Evolutionary conservation across 768 basidiomycete genomes (phyloP).

Genomic region (Lactarius deliciosus): DNA sequence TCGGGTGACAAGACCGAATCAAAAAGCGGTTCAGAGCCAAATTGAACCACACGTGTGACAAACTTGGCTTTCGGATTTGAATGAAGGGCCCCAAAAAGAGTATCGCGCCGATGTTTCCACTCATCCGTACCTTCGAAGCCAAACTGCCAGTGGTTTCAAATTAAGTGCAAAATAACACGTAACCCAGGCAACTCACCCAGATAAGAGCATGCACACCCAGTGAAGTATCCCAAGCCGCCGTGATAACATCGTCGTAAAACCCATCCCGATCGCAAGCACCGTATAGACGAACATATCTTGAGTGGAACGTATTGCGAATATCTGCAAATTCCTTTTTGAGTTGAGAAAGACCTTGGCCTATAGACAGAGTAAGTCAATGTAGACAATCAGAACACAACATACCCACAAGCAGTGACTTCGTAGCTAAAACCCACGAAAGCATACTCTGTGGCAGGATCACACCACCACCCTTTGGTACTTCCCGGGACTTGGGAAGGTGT

Average conservation of each 20-base stretch:
- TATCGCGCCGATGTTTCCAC: constrained; percentile 35
- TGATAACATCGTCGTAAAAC: constrained; percentile 57
- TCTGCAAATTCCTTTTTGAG: constrained; percentile 57
- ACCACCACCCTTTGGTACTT: constrained; percentile 47
- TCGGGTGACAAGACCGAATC: constrained; percentile 53
- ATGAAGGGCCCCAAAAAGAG: constrained; percentile 33
- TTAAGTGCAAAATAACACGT: not conserved
- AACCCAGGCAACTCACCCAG: constrained; percentile 50
- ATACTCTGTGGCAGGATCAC: constrained; percentile 59
- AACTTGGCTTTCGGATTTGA: constrained; percentile 49
- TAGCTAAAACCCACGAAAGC: constrained; percentile 80
- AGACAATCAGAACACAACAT: not conserved
- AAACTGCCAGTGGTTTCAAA: constrained; percentile 29
- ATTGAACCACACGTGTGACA: constrained; percentile 64
- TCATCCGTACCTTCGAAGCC: constrained; percentile 34
- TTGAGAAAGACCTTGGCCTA: constrained; percentile 57
- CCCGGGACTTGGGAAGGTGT: constrained; percentile 54
- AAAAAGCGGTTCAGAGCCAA: constrained; percentile 70
- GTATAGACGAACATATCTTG: constrained; percentile 61
- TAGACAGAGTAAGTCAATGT: constrained; percentile 17
- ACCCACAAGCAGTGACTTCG: constrained; percentile 63
- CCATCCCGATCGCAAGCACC: constrained; percentile 42
- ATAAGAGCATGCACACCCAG: constrained; percentile 72
- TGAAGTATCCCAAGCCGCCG: constrained; percentile 67
- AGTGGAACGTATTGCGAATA: constrained; percentile 56